Evolutionary conservation across 179 eudicot genomes (phyloP), one percentile per base, ranked within the genome.

Genomic region (Silene noctiflora): DNA sequence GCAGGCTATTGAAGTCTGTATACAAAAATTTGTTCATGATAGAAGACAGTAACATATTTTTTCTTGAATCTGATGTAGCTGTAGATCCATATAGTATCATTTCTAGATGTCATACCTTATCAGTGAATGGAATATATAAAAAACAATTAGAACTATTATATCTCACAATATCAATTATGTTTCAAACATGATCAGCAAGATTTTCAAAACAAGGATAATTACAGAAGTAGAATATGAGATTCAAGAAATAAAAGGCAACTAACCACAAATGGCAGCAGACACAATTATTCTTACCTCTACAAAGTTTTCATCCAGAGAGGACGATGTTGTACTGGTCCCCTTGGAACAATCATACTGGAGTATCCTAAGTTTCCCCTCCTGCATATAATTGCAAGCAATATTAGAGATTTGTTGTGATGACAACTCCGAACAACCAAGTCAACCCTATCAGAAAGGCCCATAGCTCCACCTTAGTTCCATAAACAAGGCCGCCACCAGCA

Each of bases 341-440:
- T 78, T 81, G 31, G 92, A 87, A 75, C 74, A 75, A 81, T 91
- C 90, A 70, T 79, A 87, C 68, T 93, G 97, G 67, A 95, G 97
- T 69, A 93, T 88, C 86, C 99, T 85, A 53, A 95, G 97, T 87
- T 91, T 95, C 71, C 99, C 99, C 85, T 95, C 99, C 99, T 95
- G 87, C 73, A 85, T 77, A 65, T 56, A 58, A 72, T 59, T 31
- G 66, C 14, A 64, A 31, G 4, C 33, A 74, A 59, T n/a, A 19
- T 75, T 19, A 71, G 71, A 77, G 0, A 61, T 74, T 74, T n/a
- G 67, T 48, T 61, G 65, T 33, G 14, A 74, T 10, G 27, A 4
- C 6, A n/a, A 69, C 42, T 13, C 25, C 70, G 13, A 17, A 74
- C 22, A 74, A 13, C 58, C 73, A 31, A 46, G 46, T 25, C 33